These are phyloP conservation scores for Ceratobasidium sp. DNA, from an alignment of 1,284 basidiomycete species.

Conservation along the genomic window DNA sequence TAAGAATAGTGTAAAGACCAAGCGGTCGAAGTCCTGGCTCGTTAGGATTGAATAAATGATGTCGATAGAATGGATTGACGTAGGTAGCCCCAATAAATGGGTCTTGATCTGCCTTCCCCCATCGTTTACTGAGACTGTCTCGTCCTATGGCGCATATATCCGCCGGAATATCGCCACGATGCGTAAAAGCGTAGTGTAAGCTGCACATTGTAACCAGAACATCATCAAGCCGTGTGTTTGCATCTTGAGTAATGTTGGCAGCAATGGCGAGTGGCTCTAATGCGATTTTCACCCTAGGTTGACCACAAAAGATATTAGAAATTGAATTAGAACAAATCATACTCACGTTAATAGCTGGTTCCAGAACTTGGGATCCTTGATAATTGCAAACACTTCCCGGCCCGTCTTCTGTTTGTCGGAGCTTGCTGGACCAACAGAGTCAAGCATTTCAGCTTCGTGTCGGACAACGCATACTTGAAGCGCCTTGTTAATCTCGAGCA, in stretches of 20 bases:
- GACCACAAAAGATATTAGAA: neutral
- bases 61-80: slow-evolving; percentile 1
- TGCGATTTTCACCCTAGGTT: slow-evolving; percentile 55
- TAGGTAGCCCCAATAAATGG: neutral
- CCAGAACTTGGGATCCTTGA: neutral
- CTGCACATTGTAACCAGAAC: slow-evolving; percentile 60
- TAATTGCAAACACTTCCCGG: neutral
- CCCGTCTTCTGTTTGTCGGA: neutral
- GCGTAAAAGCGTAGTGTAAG: slow-evolving; percentile 51
- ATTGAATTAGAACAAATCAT: neutral
- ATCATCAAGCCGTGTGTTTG: slow-evolving; percentile 58
- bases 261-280: slow-evolving; percentile 62
- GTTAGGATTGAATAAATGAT: neutral
- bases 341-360: neutral
- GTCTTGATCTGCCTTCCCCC: slow-evolving; percentile 7
- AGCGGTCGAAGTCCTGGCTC: slow-evolving; percentile 1
- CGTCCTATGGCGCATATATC: neutral
- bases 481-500: slow-evolving; percentile 8
- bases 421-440: neutral
- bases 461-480: neutral
- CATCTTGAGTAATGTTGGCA: slow-evolving; percentile 59
- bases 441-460: neutral
- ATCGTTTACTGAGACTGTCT: neutral
- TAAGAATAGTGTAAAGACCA: neutral
- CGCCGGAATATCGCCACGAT: neutral